Percentiles rank a stretch among this genome's conserved stretches.
Conservation (phyloP, 257 asterid species). For the Asclepias syriaca region DNA sequence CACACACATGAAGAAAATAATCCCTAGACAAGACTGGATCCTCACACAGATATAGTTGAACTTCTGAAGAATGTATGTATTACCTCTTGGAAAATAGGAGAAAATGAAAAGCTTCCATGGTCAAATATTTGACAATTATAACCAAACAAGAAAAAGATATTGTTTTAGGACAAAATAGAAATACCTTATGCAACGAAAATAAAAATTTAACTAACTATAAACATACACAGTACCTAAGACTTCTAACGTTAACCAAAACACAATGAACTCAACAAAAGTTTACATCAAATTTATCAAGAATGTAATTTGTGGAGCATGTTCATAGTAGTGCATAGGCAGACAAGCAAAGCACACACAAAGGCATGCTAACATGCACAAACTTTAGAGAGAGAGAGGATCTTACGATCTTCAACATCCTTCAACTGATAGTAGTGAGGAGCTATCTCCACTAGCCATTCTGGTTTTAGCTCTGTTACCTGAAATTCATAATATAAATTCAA, state of each 20-base stretch:
- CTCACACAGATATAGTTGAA: not conserved
- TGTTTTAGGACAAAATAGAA: not conserved
- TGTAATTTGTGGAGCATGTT: not conserved
- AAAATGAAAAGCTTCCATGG: not conserved
- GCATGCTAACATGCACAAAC: not conserved
- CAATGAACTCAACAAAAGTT: not conserved
- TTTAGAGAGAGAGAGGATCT: conserved; percentile 11
- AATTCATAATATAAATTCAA: conserved; percentile 11
- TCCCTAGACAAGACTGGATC: not conserved
- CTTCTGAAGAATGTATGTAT: not conserved
- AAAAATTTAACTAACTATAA: no score
- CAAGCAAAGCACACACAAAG: not conserved
- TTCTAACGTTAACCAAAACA: not conserved
- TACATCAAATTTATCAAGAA: not conserved
- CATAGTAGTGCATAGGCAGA: not conserved
- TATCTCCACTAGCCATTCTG: conserved; percentile 89
- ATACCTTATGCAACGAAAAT: not conserved
- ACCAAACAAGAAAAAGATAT: not conserved
- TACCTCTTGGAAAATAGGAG: not conserved
- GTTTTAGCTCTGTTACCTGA: conserved; percentile 79
- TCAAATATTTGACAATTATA: not conserved
- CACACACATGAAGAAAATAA: not conserved
- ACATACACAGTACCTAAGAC: not conserved
- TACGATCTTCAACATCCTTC: conserved; percentile 83
- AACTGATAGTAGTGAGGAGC: conserved; percentile 88